A percentile compares a stretch with the other conserved stretches of the same genome.
Conservation (phyloP, 805 yeast species). For the Candida fluviatilis region DNA sequence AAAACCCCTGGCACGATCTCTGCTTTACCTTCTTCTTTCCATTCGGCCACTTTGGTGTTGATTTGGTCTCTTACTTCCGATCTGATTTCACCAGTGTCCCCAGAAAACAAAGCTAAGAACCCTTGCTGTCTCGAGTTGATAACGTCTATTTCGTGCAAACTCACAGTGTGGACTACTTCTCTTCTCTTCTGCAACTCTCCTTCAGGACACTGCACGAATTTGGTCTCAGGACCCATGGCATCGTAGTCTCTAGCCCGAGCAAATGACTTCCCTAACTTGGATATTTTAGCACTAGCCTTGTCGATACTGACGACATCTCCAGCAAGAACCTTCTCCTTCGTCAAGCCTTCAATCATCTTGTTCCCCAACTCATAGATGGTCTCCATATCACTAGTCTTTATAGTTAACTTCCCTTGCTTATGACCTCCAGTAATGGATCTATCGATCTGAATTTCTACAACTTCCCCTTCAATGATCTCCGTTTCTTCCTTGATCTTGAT, state of each 20-base stretch:
- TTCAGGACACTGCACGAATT: conserved; percentile 96
- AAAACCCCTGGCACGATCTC: conserved; percentile 96
- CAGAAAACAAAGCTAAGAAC: conserved; percentile 89
- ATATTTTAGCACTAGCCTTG: conserved; percentile 90
- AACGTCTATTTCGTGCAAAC: conserved; percentile 95
- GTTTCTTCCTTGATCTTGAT: conserved; percentile 94
- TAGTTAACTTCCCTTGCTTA: conserved; percentile 95
- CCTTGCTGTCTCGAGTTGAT: conserved; percentile 98
- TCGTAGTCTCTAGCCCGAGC: conserved; percentile 96
- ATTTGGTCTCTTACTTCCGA: conserved; percentile 95
- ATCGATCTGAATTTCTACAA: conserved; percentile 93
- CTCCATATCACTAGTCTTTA: conserved; percentile 97
- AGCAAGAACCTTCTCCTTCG: conserved; percentile 92
- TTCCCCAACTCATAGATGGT: conserved; percentile 93
- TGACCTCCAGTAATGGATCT: conserved; percentile 95
- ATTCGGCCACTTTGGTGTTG: conserved; percentile 93
- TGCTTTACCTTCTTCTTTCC: conserved; percentile 99
- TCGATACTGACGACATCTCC: conserved; percentile 97
- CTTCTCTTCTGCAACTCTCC: conserved; percentile 96
- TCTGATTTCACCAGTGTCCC: conserved; percentile 97
- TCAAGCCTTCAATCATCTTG: conserved; percentile 90
- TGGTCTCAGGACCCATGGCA: conserved; percentile 98
- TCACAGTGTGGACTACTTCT: conserved; percentile 96
- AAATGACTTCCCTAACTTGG: conserved; percentile 92
- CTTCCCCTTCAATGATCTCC: conserved; percentile 98